Conservation (phyloP, 225 moss, liverwort and hornwort genomes). For the Sphagnum tenellum region DNA sequence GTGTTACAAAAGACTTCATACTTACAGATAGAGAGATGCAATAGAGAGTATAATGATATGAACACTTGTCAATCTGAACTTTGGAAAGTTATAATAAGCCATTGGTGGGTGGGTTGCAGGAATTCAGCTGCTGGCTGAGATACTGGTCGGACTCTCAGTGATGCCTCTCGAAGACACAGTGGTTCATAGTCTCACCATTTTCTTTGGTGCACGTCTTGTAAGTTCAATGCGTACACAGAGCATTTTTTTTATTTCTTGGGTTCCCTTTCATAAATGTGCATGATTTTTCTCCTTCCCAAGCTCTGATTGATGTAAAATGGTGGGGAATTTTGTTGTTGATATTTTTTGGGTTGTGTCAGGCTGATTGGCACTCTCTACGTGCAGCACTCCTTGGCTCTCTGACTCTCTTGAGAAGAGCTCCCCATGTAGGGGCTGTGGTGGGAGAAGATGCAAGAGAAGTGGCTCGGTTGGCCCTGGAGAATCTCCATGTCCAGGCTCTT, state of each 20-base stretch:
- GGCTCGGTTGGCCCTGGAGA: slow-evolving; percentile 34
- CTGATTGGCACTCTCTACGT: slow-evolving; percentile 80
- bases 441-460: slow-evolving; percentile 41
- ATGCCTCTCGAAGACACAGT: slow-evolving; percentile 36
- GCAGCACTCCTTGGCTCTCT: slow-evolving; percentile 64
- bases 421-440: slow-evolving; percentile 46
- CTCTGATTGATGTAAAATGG: not conserved
- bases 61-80: not conserved
- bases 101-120: slow-evolving; percentile 27
- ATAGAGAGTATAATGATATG: not conserved
- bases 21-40: not conserved
- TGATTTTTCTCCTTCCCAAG: not conserved
- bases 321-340: not conserved
- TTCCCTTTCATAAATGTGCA: not conserved
- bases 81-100: not conserved
- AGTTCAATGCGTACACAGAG: slow-evolving; percentile 12
- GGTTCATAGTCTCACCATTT: slow-evolving; percentile 50
- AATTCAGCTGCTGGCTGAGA: slow-evolving; percentile 54
- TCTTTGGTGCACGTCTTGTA: slow-evolving; percentile 64
- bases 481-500: slow-evolving; percentile 68
- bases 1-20: not conserved
- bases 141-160: slow-evolving; percentile 38
- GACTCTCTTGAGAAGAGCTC: slow-evolving; percentile 44
- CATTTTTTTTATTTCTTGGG: no score
- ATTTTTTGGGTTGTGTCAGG: slow-evolving; percentile 19